phyloP scores from a whole-genome alignment of 1,284 basidiomycete genomes.

The Tetrapyrgos nigripes region DNA sequence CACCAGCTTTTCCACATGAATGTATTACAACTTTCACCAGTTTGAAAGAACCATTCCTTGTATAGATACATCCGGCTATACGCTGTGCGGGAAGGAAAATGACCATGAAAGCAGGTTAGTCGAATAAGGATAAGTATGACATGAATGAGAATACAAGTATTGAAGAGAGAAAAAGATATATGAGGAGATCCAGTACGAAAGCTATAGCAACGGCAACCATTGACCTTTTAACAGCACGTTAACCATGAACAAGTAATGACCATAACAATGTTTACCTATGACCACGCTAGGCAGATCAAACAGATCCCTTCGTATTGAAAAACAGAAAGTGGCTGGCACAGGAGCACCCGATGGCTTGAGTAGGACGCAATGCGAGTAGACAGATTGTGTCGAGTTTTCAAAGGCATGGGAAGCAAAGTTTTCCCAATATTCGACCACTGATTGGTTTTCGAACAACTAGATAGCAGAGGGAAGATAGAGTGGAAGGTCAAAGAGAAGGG shows the following conservation, averaged over 20 bases:
- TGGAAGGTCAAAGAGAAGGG: conserved; percentile 18
- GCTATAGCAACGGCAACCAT: conserved; percentile 77
- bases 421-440: conserved; percentile 94
- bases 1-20: neutral
- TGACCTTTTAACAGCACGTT: conserved; percentile 56
- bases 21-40: neutral
- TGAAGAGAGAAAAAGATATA: neutral
- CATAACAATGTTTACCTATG: conserved; percentile 60
- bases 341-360: conserved; percentile 84
- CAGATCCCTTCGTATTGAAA: conserved; percentile 90
- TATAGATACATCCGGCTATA: neutral
- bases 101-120: neutral
- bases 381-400: conserved; percentile 94
- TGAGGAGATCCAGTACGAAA: conserved; percentile 7
- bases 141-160: conserved; percentile 3
- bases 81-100: neutral
- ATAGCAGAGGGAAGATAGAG: conserved; percentile 4
- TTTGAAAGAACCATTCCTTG: neutral
- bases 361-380: conserved; percentile 89
- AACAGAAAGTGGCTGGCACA: conserved; percentile 90
- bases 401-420: conserved; percentile 95
- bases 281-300: conserved; percentile 89
- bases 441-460: conserved; percentile 88
- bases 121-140: neutral
- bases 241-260: conserved; percentile 4